Evolutionary conservation across 2,329 filamentous ascomycete genomes (phyloP).

Genomic region (Hansfordia pulvinata): DNA sequence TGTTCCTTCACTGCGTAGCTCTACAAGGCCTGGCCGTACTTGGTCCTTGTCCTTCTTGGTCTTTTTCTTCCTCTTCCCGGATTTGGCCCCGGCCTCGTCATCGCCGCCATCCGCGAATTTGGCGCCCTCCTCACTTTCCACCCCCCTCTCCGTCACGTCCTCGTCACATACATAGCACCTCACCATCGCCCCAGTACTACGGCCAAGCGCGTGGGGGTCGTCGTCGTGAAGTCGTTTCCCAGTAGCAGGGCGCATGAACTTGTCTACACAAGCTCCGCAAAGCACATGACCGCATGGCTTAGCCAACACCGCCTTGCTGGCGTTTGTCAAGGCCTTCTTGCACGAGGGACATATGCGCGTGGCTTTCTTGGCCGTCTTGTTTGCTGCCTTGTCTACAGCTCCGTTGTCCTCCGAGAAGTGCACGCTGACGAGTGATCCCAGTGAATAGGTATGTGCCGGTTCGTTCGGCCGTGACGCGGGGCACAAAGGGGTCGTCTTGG

Average conservation of each 20-base stretch:
- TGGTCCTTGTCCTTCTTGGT: slow-evolving; percentile 33
- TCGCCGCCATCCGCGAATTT: slow-evolving; percentile 21
- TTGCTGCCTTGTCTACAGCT: slow-evolving; percentile 27
- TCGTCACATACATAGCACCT: slow-evolving; percentile 80
- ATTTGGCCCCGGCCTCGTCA: slow-evolving; percentile 21
- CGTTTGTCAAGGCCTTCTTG: slow-evolving; percentile 69
- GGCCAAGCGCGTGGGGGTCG: slow-evolving; percentile 8
- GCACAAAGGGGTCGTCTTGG: slow-evolving; percentile 60
- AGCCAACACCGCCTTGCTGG: slow-evolving; percentile 67
- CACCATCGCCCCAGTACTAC: slow-evolving; percentile 16
- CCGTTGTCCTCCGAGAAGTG: slow-evolving; percentile 62
- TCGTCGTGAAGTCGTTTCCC: slow-evolving; percentile 48
- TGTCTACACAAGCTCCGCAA: slow-evolving; percentile 70
- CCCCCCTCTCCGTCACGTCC: slow-evolving; percentile 43
- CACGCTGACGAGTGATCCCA: slow-evolving; percentile 65
- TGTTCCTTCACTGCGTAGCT: slow-evolving; percentile 75
- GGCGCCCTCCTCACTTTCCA: slow-evolving; percentile 22
- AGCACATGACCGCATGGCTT: slow-evolving; percentile 88
- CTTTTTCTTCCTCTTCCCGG: slow-evolving; percentile 27
- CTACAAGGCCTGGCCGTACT: slow-evolving; percentile 59
- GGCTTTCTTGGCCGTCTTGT: slow-evolving; percentile 20
- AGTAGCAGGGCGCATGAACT: slow-evolving; percentile 58
- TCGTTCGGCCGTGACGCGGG: slow-evolving; percentile 55
- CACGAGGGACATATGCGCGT: slow-evolving; percentile 66
- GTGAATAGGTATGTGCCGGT: slow-evolving; percentile 60